phyloP scores from a whole-genome alignment of 106 monocot species.

The Phalaenopsis equestris region DNA sequence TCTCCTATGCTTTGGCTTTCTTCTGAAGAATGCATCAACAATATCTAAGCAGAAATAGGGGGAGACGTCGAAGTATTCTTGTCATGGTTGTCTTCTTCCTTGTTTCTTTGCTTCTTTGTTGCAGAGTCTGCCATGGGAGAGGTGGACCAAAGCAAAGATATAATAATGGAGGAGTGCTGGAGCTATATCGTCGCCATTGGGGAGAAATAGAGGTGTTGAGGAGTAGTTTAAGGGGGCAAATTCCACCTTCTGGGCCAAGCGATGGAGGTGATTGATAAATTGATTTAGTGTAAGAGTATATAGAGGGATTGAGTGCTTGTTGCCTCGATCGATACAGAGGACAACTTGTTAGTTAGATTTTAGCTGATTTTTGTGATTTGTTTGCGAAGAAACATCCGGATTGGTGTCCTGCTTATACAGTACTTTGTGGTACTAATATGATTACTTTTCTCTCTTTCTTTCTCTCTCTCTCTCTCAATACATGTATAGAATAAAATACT shows the following conservation, averaged over 20 bases:
- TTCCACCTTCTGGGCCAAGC: slow-evolving; percentile 1
- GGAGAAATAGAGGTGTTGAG: neutral
- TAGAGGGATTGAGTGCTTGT: neutral
- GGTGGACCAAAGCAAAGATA: neutral
- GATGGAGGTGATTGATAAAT: neutral
- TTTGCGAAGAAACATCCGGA: neutral
- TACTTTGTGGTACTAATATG: too few species aligned
- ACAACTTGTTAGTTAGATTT: neutral
- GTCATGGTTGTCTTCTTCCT: neutral
- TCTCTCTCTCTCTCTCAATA: too few species aligned
- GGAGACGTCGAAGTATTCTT: neutral
- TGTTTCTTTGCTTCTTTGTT: neutral
- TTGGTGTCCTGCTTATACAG: neutral
- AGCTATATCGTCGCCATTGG: neutral
- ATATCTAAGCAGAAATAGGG: neutral
- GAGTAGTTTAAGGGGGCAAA: neutral
- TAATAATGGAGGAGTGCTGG: neutral
- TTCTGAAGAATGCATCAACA: neutral
- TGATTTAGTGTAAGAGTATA: neutral
- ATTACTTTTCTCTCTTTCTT: too few species aligned
- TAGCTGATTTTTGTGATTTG: neutral
- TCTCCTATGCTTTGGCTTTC: neutral
- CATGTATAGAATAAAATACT: too few species aligned
- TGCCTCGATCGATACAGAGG: neutral
- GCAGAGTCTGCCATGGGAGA: neutral